Conservation (phyloP, 768 basidiomycete species). For the Mrakia hoshinonis region DNA sequence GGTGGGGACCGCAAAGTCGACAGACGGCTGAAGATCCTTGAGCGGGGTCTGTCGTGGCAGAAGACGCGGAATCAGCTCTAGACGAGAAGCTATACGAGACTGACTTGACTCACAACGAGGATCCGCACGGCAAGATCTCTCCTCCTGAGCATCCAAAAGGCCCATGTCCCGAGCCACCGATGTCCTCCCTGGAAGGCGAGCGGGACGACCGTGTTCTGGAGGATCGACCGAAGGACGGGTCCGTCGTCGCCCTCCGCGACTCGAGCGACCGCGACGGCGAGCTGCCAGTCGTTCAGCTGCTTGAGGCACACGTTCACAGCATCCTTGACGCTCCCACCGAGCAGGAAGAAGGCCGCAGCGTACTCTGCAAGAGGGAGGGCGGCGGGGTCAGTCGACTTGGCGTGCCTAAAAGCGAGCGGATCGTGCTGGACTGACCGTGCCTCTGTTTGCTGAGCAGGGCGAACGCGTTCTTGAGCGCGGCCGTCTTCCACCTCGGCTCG, state of each 20-base stretch:
- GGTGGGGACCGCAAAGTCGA: conserved; percentile 18
- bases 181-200: conserved; percentile 78
- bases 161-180: conserved; percentile 90
- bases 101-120: conserved; percentile 56
- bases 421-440: conserved; percentile 55
- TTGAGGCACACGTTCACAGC: conserved; percentile 83
- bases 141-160: conserved; percentile 84
- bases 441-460: conserved; percentile 81
- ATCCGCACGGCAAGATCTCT: conserved; percentile 84
- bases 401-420: neutral
- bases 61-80: neutral
- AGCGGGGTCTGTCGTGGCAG: conserved; percentile 32
- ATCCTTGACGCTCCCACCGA: conserved; percentile 79
- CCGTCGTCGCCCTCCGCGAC: conserved; percentile 75
- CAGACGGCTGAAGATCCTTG: conserved; percentile 23
- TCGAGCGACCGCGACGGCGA: conserved; percentile 78
- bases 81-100: neutral
- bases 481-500: conserved; percentile 74
- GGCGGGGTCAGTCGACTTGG: conserved; percentile 4
- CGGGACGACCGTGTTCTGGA: conserved; percentile 69
- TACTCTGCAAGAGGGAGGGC: conserved; percentile 55
- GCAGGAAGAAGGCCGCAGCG: conserved; percentile 95
- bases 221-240: conserved; percentile 59
- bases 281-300: conserved; percentile 79
- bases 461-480: conserved; percentile 93